Conservation (phyloP, 2,329 filamentous ascomycete species). For the Hypoxylon sp. region DNA sequence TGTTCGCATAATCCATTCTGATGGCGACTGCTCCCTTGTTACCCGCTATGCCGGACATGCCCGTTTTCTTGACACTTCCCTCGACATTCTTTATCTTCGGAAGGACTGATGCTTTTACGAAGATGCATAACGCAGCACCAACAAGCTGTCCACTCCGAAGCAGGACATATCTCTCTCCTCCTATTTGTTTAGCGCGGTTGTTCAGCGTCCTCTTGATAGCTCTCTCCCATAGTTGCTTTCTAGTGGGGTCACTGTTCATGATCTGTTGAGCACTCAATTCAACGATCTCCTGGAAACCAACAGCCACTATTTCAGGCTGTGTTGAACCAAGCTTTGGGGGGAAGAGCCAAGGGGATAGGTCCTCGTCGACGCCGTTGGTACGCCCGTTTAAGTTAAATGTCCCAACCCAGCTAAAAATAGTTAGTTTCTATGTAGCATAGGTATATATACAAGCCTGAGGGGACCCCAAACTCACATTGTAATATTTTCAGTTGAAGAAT, state of each 20-base stretch:
- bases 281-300: conserved; percentile 99
- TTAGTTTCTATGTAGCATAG: conserved; percentile 42
- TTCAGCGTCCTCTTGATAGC: conserved; percentile 86
- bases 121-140: conserved; percentile 91
- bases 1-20: conserved; percentile 93
- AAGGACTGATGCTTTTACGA: conserved; percentile 84
- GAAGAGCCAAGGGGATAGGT: conserved; percentile 89
- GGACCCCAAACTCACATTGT: conserved; percentile 71
- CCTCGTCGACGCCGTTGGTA: conserved; percentile 81
- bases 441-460: not conserved
- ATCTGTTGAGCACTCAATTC: conserved; percentile 97
- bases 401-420: conserved; percentile 71
- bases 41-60: conserved; percentile 95
- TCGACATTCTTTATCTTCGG: conserved; percentile 95
- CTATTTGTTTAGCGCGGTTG: conserved; percentile 72
- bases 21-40: conserved; percentile 99
- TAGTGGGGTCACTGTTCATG: conserved; percentile 95
- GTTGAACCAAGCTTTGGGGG: conserved; percentile 71
- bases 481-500: conserved; percentile 80
- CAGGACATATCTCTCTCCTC: conserved; percentile 86
- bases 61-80: conserved; percentile 92
- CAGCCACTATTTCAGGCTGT: conserved; percentile 87
- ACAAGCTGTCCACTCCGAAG: conserved; percentile 94
- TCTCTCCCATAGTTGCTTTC: conserved; percentile 88
- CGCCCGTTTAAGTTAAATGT: conserved; percentile 97